Evolutionary conservation across 352 stramenopile species (phyloP).

Genomic region (Phytophthora ramorum): DNA sequence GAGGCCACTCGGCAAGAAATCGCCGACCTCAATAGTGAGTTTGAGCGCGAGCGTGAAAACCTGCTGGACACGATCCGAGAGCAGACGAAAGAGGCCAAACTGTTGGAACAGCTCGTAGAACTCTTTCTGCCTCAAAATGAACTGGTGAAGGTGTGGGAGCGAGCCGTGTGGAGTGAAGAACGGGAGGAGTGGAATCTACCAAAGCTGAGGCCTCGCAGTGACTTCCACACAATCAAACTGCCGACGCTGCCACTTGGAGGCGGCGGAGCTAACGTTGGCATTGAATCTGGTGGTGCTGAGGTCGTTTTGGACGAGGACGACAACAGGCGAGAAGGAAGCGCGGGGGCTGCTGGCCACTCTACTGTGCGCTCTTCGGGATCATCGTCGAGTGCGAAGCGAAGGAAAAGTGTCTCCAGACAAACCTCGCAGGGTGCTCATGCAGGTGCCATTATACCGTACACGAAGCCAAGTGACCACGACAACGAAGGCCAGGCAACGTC

Average conservation of each 20-base stretch:
- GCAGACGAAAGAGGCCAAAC: constrained; percentile 88
- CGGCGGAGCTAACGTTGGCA: constrained; percentile 13
- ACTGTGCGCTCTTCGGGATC: constrained; percentile 44
- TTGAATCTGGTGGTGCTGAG: constrained; percentile 65
- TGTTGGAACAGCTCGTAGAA: constrained; percentile 89
- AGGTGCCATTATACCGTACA: constrained; percentile 10
- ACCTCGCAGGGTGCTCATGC: constrained; percentile 1
- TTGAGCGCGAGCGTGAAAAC: constrained; percentile 86
- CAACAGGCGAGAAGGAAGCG: constrained; percentile 25
- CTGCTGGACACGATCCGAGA: constrained; percentile 90
- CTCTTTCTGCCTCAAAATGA: constrained; percentile 87
- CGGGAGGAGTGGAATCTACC: constrained; percentile 80
- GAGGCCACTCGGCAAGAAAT: constrained; percentile 86
- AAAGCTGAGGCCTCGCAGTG: constrained; percentile 77
- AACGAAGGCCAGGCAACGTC: constrained; percentile 1
- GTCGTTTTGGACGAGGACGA: constrained; percentile 70
- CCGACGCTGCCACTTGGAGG: constrained; percentile 48
- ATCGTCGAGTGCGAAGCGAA: constrained; percentile 42
- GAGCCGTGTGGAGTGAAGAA: constrained; percentile 85
- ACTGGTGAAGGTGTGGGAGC: constrained; percentile 90
- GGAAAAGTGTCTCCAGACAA: constrained; percentile 32
- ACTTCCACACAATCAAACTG: constrained; percentile 85
- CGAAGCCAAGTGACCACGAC: constrained; percentile 9
- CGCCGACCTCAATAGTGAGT: constrained; percentile 83
- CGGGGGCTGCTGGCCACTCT: constrained; percentile 28